Evolutionary conservation across 1,284 basidiomycete species (phyloP).

Genomic region (Moniliophthora roreri): DNA sequence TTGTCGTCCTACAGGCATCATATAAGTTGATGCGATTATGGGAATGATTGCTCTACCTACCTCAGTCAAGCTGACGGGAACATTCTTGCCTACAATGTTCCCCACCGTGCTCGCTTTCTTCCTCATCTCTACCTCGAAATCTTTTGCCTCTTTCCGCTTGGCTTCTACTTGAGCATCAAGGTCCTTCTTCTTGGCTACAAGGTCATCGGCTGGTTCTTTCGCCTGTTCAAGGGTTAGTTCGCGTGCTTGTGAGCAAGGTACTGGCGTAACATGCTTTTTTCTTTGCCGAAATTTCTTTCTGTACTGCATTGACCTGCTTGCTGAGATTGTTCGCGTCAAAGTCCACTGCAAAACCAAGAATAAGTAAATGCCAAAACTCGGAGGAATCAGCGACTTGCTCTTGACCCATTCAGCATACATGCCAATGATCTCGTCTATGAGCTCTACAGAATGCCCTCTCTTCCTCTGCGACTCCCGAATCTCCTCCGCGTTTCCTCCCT

Average conservation of each 20-base stretch:
- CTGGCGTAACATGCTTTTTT: slow-evolving; percentile 67
- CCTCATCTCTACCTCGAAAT: slow-evolving; percentile 79
- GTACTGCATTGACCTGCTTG: slow-evolving; percentile 86
- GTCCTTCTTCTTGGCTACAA: slow-evolving; percentile 78
- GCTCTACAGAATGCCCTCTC: slow-evolving; percentile 83
- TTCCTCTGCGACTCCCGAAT: slow-evolving; percentile 94
- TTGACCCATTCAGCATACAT: slow-evolving; percentile 94
- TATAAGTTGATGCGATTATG: not conserved
- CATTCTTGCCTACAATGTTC: slow-evolving; percentile 89
- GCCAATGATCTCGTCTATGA: slow-evolving; percentile 92
- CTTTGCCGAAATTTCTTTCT: slow-evolving; percentile 93
- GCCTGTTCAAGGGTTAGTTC: slow-evolving; percentile 47
- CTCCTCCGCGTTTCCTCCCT: slow-evolving; percentile 93
- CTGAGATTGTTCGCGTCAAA: slow-evolving; percentile 79
- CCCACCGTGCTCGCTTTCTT: slow-evolving; percentile 83
- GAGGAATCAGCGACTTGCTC: slow-evolving; percentile 51
- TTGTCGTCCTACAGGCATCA: slow-evolving; percentile 77
- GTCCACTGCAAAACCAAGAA: slow-evolving; percentile 57
- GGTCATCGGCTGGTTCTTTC: slow-evolving; percentile 88
- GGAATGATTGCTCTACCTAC: slow-evolving; percentile 41
- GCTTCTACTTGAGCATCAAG: slow-evolving; percentile 80
- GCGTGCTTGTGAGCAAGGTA: not conserved
- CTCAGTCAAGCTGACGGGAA: slow-evolving; percentile 88
- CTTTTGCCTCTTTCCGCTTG: slow-evolving; percentile 74
- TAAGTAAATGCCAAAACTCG: not conserved